These are phyloP conservation scores for Thalassiosira livingstoniorum DNA, from an alignment of 352 stramenopile species.

Conservation along the genomic window DNA sequence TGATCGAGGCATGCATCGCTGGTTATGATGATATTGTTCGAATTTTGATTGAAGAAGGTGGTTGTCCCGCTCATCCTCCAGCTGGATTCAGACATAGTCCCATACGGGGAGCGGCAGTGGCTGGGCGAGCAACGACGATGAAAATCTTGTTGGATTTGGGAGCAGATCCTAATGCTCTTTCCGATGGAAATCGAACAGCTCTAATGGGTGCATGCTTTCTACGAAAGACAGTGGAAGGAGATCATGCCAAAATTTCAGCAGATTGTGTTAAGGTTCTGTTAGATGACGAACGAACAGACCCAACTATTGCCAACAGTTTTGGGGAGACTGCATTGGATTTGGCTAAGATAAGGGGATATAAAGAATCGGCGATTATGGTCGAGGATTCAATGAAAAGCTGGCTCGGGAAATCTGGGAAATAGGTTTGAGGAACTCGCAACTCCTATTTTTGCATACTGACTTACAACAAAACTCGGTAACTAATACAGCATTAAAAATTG, in stretches of 20 bases:
- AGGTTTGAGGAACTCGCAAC: no score
- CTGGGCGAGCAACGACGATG: constrained; percentile 16
- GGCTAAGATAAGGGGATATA: constrained; percentile 29
- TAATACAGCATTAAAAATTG: no score
- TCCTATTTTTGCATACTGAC: no score
- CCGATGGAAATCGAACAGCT: constrained; percentile 29
- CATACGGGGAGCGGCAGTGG: constrained; percentile 22
- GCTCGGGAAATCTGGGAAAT: no score
- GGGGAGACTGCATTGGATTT: constrained; percentile 37
- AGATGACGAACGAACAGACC: constrained; percentile 27
- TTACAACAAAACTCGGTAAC: no score
- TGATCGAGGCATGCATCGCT: constrained; percentile 34
- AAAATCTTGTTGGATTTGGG: constrained; percentile 19
- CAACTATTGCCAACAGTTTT: constrained; percentile 36
- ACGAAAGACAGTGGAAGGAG: not conserved
- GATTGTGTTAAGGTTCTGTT: constrained; percentile 31
- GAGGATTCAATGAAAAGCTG: no score
- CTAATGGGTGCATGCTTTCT: constrained; percentile 46
- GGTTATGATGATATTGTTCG: constrained; percentile 5
- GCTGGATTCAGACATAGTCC: constrained; percentile 19
- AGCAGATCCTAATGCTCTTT: constrained; percentile 32
- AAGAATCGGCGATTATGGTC: constrained; percentile 16
- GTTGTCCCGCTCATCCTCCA: constrained; percentile 49
- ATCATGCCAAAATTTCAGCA: constrained; percentile 2
- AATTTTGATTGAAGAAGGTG: constrained; percentile 8